Evolutionary conservation across 306 rosid species (phyloP).

Genomic region (Prunus mira): DNA sequence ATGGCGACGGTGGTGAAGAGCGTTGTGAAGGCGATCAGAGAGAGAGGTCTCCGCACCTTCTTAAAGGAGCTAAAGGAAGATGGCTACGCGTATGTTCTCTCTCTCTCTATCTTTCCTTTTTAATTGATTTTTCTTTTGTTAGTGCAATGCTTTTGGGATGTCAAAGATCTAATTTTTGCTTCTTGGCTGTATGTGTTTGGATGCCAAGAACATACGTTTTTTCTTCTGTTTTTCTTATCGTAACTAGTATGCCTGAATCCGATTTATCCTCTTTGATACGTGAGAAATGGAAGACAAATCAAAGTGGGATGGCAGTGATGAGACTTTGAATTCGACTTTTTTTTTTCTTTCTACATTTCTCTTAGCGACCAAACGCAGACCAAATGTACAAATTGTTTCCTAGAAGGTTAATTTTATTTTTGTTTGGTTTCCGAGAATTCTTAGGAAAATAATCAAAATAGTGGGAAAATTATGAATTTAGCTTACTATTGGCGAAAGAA

Average conservation of each 20-base stretch:
- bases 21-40: conserved; percentile 55
- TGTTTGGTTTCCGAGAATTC: too few species aligned
- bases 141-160: not conserved
- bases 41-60: conserved; percentile 68
- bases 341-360: not conserved
- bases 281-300: not conserved
- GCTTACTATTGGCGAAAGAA: too few species aligned
- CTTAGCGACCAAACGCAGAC: not conserved
- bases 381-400: not conserved
- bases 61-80: conserved; percentile 67
- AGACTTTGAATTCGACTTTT: not conserved
- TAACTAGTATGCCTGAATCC: not conserved
- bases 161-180: conserved; percentile 22
- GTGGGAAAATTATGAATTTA: too few species aligned
- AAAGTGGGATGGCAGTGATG: not conserved
- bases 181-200: not conserved
- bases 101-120: not conserved
- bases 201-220: not conserved
- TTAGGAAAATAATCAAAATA: too few species aligned
- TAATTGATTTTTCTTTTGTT: conserved; percentile 3
- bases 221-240: not conserved
- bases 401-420: too few species aligned
- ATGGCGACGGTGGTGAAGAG: conserved; percentile 90
- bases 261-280: not conserved
- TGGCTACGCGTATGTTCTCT: conserved; percentile 60